These are phyloP conservation scores for Styphnolobium japonicum DNA, from an alignment of 306 rosid species.

Conservation along the genomic window DNA sequence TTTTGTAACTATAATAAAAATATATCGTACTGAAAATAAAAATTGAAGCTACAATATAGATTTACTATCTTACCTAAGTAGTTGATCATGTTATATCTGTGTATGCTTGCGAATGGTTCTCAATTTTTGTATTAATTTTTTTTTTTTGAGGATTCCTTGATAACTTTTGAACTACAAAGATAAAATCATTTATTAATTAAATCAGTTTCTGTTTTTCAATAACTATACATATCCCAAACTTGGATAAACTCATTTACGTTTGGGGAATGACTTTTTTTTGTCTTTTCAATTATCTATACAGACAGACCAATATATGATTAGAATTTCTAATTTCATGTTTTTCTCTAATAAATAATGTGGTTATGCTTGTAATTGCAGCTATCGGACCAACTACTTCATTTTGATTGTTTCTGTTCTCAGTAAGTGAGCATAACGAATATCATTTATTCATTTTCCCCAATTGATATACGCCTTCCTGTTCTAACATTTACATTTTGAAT, in stretches of 20 bases:
- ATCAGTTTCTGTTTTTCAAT: not conserved
- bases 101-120: not conserved
- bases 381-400: constrained; percentile 91
- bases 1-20: too few species aligned
- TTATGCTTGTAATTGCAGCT: constrained; percentile 57
- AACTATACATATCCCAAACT: not conserved
- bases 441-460: not conserved
- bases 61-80: not conserved
- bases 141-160: not conserved
- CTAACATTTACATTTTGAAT: constrained; percentile 13
- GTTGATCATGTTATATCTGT: not conserved
- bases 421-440: constrained; percentile 37
- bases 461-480: not conserved
- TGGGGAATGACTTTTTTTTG: not conserved
- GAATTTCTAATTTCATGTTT: not conserved
- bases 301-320: not conserved
- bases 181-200: not conserved
- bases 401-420: constrained; percentile 80
- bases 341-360: not conserved
- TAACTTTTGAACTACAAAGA: not conserved
- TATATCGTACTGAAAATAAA: too few species aligned
- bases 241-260: not conserved
- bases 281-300: not conserved
- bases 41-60: too few species aligned
- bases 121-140: not conserved